A percentile compares a stretch with the other conserved stretches of the same genome.
Conservation (phyloP, 139 green algal genomes). For the Tetraselmis striata region DNA sequence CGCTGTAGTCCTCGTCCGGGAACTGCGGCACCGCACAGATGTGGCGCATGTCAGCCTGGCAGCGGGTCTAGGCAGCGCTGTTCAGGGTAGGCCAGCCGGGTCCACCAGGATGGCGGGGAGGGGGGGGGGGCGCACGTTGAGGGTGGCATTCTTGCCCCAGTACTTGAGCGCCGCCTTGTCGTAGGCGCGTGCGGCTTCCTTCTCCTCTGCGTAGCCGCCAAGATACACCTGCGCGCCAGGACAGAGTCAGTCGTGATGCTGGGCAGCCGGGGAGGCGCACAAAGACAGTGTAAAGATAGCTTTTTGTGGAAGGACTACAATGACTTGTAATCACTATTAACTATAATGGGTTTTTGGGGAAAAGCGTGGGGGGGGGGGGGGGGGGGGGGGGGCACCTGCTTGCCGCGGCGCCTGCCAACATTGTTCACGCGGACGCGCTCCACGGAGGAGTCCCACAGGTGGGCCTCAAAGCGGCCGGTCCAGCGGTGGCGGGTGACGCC, state of each 20-base stretch:
- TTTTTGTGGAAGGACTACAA: no score
- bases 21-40: no score
- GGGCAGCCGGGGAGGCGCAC: no score
- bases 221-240: constrained; percentile 59
- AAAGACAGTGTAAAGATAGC: no score
- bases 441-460: constrained; percentile 64
- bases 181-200: constrained; percentile 68
- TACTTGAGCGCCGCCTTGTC: constrained; percentile 67
- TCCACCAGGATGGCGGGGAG: no score
- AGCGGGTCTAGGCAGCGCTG: no score
- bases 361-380: not conserved
- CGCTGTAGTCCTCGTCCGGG: constrained; percentile 46
- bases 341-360: no score
- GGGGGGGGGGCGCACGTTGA: constrained; percentile 50
- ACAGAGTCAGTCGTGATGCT: no score
- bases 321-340: no score
- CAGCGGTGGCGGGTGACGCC: constrained; percentile 58
- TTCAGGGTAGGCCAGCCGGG: no score
- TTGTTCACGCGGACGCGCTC: constrained; percentile 18
- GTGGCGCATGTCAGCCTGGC: no score
- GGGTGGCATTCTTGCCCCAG: constrained; percentile 37
- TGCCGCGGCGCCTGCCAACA: constrained; percentile 48
- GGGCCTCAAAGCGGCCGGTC: constrained; percentile 67
- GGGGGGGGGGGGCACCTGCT: constrained; percentile 24
- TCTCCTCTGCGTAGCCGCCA: constrained; percentile 62